Conservation (phyloP, 2,329 filamentous ascomycete genomes). For the Botrytis sinoallii region DNA sequence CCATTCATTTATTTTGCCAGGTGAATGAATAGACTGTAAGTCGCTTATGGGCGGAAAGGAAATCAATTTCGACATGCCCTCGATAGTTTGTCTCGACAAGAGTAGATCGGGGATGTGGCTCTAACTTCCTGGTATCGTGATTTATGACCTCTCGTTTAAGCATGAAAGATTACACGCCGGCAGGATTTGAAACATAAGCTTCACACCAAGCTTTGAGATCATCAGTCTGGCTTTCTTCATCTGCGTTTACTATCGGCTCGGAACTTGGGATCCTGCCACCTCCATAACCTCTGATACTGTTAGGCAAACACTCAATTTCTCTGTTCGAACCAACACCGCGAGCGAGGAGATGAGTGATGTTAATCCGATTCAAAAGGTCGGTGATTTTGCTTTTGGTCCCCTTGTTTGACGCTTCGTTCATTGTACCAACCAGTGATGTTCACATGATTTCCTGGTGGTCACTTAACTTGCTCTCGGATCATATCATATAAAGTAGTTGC, state of each 20-base stretch:
- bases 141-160: conserved; percentile 55
- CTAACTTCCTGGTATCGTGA: conserved; percentile 56
- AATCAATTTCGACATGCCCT: conserved; percentile 56
- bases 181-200: conserved; percentile 57
- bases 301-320: not conserved
- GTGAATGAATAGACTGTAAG: conserved; percentile 64
- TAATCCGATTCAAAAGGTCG: conserved; percentile 60
- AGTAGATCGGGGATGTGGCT: conserved; percentile 51
- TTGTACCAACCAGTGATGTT: conserved; percentile 34
- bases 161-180: conserved; percentile 55
- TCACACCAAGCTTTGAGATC: conserved; percentile 56
- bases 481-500: conserved; percentile 25
- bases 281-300: conserved; percentile 56
- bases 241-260: conserved; percentile 44
- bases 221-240: conserved; percentile 21
- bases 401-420: conserved; percentile 40
- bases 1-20: conserved; percentile 58
- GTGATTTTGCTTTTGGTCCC: conserved; percentile 48
- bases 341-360: conserved; percentile 56
- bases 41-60: conserved; percentile 54
- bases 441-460: conserved; percentile 32
- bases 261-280: conserved; percentile 56
- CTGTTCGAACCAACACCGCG: not conserved
- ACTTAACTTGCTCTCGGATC: conserved; percentile 31
- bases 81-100: conserved; percentile 65